phyloP scores from a whole-genome alignment of 2,329 filamentous ascomycete species.

The Cercospora citrullina region DNA sequence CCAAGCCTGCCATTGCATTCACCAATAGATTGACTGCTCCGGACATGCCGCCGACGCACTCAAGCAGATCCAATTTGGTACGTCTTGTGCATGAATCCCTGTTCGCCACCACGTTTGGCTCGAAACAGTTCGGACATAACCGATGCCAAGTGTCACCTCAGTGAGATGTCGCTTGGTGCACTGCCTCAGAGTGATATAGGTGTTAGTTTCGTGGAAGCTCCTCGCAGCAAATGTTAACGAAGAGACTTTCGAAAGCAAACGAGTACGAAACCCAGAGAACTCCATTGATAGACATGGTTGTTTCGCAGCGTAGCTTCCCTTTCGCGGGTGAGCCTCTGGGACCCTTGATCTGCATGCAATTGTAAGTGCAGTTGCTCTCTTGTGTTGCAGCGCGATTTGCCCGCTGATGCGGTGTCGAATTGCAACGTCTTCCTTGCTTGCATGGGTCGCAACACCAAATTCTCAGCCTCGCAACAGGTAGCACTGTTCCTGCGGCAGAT shows the following conservation, averaged over 20 bases:
- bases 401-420: background rate
- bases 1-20: background rate
- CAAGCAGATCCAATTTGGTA: background rate
- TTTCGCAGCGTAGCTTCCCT: background rate
- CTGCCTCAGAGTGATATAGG: background rate
- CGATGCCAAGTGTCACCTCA: background rate
- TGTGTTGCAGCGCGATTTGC: background rate
- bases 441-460: background rate
- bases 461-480: background rate
- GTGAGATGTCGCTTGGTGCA: background rate
- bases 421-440: background rate
- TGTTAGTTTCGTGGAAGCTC: background rate
- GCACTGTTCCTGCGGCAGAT: slow-evolving; percentile 1
- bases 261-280: background rate
- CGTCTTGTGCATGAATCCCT: background rate
- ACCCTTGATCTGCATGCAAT: background rate
- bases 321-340: background rate
- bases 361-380: background rate
- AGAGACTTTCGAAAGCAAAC: background rate
- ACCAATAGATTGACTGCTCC: background rate
- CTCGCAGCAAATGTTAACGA: background rate
- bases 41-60: background rate
- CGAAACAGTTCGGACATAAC: background rate
- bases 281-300: background rate
- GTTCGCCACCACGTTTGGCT: background rate